Evolutionary conservation across 192 early-diverging fungal species (phyloP).

Genomic region (Linnemannia schmuckeri): DNA sequence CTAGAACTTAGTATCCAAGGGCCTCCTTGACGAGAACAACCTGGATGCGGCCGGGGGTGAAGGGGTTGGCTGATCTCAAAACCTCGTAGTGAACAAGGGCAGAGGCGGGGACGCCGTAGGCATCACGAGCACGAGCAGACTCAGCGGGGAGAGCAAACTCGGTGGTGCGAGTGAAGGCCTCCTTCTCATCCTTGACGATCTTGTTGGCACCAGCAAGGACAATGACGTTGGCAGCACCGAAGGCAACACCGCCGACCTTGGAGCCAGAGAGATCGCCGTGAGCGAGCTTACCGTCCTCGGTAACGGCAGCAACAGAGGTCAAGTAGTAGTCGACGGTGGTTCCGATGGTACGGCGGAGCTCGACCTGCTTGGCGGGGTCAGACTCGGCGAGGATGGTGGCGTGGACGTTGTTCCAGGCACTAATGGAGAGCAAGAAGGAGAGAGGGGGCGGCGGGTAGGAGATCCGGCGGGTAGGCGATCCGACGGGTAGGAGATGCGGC

Average conservation of each 20-base stretch:
- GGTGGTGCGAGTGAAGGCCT: slow-evolving; percentile 34
- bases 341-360: slow-evolving; percentile 53
- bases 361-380: slow-evolving; percentile 44
- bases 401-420: slow-evolving; percentile 52
- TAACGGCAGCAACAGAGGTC: slow-evolving; percentile 46
- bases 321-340: slow-evolving; percentile 56
- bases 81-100: slow-evolving; percentile 36
- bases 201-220: slow-evolving; percentile 57
- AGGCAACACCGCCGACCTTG: slow-evolving; percentile 50
- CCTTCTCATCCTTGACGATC: slow-evolving; percentile 57
- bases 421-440: neutral
- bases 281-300: slow-evolving; percentile 51
- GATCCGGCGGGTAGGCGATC: too few relatives aligned
- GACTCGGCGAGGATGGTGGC: slow-evolving; percentile 44
- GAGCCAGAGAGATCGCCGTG: slow-evolving; percentile 52
- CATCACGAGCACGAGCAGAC: slow-evolving; percentile 50
- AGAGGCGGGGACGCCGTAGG: slow-evolving; percentile 47
- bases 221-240: slow-evolving; percentile 47
- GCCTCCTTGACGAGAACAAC: slow-evolving; percentile 44
- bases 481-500: too few relatives aligned
- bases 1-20: slow-evolving; percentile 31
- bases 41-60: slow-evolving; percentile 51
- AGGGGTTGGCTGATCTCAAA: slow-evolving; percentile 27
- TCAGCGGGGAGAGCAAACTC: slow-evolving; percentile 47
- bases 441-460: neutral